A percentile compares a stretch with the other conserved stretches of the same genome.
These are phyloP conservation scores for Geum urbanum DNA, from an alignment of 306 rosid genomes.

Conservation along the genomic window DNA sequence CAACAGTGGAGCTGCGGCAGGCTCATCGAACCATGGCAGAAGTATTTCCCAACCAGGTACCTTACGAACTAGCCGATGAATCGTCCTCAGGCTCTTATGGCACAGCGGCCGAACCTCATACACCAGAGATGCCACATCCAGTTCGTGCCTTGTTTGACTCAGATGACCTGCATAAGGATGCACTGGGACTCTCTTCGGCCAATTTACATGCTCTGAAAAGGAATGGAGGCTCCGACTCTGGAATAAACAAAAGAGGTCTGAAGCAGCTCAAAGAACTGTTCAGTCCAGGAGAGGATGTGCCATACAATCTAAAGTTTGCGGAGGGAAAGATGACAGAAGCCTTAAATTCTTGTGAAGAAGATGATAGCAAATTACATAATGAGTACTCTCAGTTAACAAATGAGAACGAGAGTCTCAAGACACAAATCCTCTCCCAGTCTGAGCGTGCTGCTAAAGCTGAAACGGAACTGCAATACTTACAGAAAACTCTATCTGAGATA, in stretches of 20 bases:
- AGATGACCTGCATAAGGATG: conserved; percentile 54
- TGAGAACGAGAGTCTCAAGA: conserved; percentile 44
- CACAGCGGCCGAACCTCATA: conserved; percentile 49
- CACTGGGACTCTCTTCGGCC: conserved; percentile 40
- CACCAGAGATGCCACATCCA: conserved; percentile 57
- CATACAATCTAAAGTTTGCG: conserved; percentile 16
- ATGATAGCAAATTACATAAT: conserved; percentile 17
- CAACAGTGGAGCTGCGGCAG: conserved; percentile 87
- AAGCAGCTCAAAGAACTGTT: conserved; percentile 63
- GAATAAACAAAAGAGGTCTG: conserved; percentile 60
- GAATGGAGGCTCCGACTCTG: conserved; percentile 33
- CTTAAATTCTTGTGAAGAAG: conserved; percentile 16
- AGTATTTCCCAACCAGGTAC: conserved; percentile 82
- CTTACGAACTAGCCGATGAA: conserved; percentile 53
- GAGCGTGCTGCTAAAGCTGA: conserved; percentile 52
- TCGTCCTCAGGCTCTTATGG: conserved; percentile 53
- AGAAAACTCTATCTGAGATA: conserved; percentile 48
- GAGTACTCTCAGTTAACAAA: conserved; percentile 36
- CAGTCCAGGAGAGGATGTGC: conserved; percentile 28
- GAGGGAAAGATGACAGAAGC: conserved; percentile 25
- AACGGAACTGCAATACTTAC: conserved; percentile 58
- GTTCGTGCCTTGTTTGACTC: conserved; percentile 42
- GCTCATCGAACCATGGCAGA: conserved; percentile 95
- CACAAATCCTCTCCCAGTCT: conserved; percentile 39
- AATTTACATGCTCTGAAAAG: conserved; percentile 32